phyloP scores from a whole-genome alignment of 345 rosid species.

The Psidium friedrichsthalianum region DNA sequence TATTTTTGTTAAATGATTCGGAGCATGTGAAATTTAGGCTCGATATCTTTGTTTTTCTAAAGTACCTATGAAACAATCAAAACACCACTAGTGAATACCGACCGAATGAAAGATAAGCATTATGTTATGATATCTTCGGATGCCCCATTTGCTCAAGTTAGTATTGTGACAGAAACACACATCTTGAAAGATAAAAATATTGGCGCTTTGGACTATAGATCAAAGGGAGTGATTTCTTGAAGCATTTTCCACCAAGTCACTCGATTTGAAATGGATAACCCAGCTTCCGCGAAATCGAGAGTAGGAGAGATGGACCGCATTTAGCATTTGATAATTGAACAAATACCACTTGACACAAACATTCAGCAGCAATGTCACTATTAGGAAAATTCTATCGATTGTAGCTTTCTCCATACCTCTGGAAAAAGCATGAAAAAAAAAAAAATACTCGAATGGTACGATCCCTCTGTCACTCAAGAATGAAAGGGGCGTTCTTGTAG shows the following conservation, averaged over 20 bases:
- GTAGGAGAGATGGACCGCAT: neutral
- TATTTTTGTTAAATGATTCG: fast-evolving
- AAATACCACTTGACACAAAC: neutral
- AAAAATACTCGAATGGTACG: no score
- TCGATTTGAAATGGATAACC: no score
- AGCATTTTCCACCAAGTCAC: no score
- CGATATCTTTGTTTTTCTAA: no score
- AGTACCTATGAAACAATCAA: neutral
- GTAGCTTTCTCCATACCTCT: neutral
- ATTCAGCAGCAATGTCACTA: neutral
- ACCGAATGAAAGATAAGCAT: fast-evolving
- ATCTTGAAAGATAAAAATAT: neutral
- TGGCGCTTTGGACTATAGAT: neutral
- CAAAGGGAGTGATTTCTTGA: neutral
- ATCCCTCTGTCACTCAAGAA: no score
- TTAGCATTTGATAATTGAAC: neutral
- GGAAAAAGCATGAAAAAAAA: no score
- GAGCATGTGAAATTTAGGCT: fast-evolving
- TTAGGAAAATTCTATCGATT: neutral
- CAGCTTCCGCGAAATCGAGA: neutral
- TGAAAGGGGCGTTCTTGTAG: no score
- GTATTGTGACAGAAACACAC: neutral
- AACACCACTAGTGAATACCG: no score
- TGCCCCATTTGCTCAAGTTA: neutral
- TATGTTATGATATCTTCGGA: neutral